Evolutionary conservation across 2,329 filamentous ascomycete species (phyloP), one percentile per base, ranked within the genome.

Genomic region (Diaporthe sp.): DNA sequence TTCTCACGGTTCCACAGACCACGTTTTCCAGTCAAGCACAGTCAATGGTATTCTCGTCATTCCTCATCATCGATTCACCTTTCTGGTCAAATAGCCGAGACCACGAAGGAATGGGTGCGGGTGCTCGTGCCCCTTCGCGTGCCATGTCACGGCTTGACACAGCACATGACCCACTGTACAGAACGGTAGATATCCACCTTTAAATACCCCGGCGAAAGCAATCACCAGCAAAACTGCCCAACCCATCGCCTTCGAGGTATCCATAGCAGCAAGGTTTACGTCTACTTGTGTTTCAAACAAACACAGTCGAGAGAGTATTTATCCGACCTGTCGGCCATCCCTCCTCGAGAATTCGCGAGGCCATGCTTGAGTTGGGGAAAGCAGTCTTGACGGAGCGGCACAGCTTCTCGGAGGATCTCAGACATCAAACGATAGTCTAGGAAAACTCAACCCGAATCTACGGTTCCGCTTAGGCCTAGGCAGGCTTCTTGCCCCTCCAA

Each of bases 41-140:
- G 37, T 55, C 22, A 13, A 39, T 22, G 39, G 28, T 17, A 42
- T 55, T 34, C 39, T 47, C 49, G 49, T 63, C 25, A 55, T 42
- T 42, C 8, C 28, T 47, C 39, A 51, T 73, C 71, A 65, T 55
- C 49, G 58, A 25, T 31, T 25, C 47, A 55, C 58, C 20, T 37
- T 51, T 65, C 71, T 20, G 71, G 58, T 28, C 49, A 73, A 65
- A 73, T n/a, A 53, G 47, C 71, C 71, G 71, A 73, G 58, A 44
- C 71, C 28, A 73, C 25, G 34, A 51, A 70, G 49, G 47, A 70
- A 67, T 51, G 12, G 63, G 42, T 39, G 63, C 47, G 65, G n/a
- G 65, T 73, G 49, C 58, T 37, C 61, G 58, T 65, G 71, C 71
- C 71, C 31, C 39, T 25, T 63, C 47, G 49, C 37, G 61, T 55